Percentiles rank a stretch among this genome's conserved stretches.
Evolutionary conservation across 202 grass and related monocot genomes (phyloP).

Genomic region (Hordeum pubiflorum): DNA sequence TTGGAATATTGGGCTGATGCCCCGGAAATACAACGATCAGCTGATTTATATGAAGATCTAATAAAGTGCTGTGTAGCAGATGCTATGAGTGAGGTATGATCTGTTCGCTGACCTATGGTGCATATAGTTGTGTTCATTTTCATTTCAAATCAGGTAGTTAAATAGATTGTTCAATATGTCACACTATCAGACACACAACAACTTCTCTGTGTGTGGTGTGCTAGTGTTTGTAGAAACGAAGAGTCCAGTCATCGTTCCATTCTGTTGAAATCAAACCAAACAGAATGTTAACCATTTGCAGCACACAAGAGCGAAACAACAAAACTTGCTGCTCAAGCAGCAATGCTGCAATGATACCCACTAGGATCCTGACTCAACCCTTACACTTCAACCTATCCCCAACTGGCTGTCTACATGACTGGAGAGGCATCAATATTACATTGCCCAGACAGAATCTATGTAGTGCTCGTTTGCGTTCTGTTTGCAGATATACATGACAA

Average conservation of each 20-base stretch:
- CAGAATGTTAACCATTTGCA: neutral
- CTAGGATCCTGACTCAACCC: neutral
- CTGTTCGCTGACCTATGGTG: constrained; percentile 13
- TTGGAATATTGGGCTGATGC: constrained; percentile 98
- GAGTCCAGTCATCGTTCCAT: neutral
- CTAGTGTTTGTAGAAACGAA: neutral
- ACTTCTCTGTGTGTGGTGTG: neutral
- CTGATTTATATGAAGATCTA: constrained; percentile 89
- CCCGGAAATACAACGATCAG: constrained; percentile 87
- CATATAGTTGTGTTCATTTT: neutral
- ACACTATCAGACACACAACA: neutral
- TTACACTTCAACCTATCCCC: neutral
- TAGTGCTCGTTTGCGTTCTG: neutral
- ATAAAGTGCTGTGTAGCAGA: constrained; percentile 95
- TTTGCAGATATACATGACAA: constrained; percentile 2
- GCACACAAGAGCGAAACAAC: neutral
- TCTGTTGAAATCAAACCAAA: neutral
- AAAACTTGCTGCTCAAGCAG: neutral
- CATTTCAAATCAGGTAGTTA: neutral
- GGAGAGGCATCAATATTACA: neutral
- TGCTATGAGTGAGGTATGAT: constrained; percentile 92
- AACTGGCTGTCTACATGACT: neutral
- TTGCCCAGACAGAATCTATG: neutral
- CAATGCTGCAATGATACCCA: neutral
- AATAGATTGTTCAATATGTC: neutral